Percentiles rank a stretch among this genome's conserved stretches.
These are phyloP conservation scores for Scedosporium aurantiacum DNA, from an alignment of 2,329 filamentous ascomycete species.

Conservation along the genomic window DNA sequence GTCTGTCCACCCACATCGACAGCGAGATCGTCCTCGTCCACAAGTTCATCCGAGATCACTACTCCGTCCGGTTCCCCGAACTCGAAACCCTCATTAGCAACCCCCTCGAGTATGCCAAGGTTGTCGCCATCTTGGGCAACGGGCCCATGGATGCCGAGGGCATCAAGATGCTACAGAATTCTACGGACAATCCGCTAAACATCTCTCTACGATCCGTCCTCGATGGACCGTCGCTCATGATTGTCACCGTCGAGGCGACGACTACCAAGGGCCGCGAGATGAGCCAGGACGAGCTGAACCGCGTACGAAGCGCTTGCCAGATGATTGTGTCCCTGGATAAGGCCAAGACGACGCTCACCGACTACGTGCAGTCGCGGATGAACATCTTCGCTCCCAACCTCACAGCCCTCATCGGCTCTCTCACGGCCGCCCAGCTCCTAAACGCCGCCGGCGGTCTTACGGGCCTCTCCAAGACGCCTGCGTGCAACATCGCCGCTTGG, in stretches of 20 bases:
- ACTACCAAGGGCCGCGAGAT: conserved; percentile 76
- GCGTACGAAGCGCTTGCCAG: conserved; percentile 67
- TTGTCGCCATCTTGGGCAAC: conserved; percentile 86
- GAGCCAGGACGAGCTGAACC: conserved; percentile 60
- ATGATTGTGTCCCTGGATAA: conserved; percentile 81
- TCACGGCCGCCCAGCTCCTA: conserved; percentile 92
- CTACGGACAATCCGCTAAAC: conserved; percentile 67
- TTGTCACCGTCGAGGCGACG: conserved; percentile 88
- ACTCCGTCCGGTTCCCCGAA: conserved; percentile 86
- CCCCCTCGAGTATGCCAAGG: conserved; percentile 89
- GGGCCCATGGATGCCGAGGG: conserved; percentile 71
- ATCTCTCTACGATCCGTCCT: conserved; percentile 68
- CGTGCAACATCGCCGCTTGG: conserved; percentile 84
- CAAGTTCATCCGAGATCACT: conserved; percentile 94
- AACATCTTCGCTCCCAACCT: conserved; percentile 91
- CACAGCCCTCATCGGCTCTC: conserved; percentile 77
- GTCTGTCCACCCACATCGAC: conserved; percentile 82
- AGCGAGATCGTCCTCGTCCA: conserved; percentile 87
- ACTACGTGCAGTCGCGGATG: conserved; percentile 96
- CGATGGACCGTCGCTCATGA: conserved; percentile 86
- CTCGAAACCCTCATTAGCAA: conserved; percentile 83
- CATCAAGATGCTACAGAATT: conserved; percentile 69
- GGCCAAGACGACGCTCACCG: conserved; percentile 76
- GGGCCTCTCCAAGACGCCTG: conserved; percentile 80
- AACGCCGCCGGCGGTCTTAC: conserved; percentile 85